A percentile compares a stretch with the other conserved stretches of the same genome.
Evolutionary conservation across 306 rosid genomes (phyloP).

Genomic region (Vigna reflexopilosa): DNA sequence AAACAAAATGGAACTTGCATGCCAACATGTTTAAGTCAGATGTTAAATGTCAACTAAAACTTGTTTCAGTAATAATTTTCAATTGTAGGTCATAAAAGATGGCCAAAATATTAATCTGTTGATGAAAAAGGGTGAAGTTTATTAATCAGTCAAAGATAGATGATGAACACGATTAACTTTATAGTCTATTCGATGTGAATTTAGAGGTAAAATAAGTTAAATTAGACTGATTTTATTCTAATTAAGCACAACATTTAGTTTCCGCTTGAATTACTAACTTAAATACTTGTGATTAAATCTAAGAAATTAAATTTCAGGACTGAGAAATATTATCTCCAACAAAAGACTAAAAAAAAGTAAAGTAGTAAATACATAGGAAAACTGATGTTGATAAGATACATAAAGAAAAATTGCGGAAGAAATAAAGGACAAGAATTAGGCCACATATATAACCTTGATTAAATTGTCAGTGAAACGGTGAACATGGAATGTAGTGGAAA

Average conservation of each 20-base stretch:
- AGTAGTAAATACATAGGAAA: not conserved
- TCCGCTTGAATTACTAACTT: too few species aligned
- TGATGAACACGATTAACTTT: not conserved
- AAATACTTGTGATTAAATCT: too few species aligned
- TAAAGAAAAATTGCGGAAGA: not conserved
- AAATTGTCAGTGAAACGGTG: not conserved
- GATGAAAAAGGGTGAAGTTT: too few species aligned
- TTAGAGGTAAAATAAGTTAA: too few species aligned
- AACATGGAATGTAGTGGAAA: not conserved
- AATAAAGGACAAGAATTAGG: not conserved
- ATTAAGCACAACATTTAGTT: too few species aligned
- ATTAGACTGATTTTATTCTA: too few species aligned
- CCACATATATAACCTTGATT: slow-evolving; percentile 20
- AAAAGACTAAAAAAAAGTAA: not conserved
- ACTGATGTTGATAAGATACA: slow-evolving; percentile 14
- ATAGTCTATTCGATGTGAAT: too few species aligned
- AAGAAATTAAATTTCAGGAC: not conserved
- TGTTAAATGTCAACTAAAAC: not conserved
- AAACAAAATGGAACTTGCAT: too few species aligned
- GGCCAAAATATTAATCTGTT: not conserved
- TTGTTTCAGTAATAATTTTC: not conserved
- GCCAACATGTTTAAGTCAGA: not conserved
- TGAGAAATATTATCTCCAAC: not conserved
- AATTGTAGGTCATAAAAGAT: not conserved
- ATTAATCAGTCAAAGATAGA: not conserved